Evolutionary conservation across 177 flowering plant genomes (phyloP), one percentile per base, ranked within the genome.

Genomic region (Tripterygium wilfordii): DNA sequence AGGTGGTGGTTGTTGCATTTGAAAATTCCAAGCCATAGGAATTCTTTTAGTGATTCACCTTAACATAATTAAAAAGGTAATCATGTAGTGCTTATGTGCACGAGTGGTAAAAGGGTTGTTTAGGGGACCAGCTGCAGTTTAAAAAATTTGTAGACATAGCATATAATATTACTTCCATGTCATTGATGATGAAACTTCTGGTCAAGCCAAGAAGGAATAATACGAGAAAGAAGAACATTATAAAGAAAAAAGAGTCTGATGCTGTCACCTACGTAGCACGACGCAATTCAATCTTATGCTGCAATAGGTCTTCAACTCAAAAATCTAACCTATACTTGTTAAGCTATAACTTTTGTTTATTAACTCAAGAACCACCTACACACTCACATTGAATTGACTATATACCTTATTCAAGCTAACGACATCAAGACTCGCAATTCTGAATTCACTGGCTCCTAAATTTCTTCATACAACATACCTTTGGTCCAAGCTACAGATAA

Each of bases 121-220:
- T 10, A 57, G 53, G 48, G 45, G 50, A 53, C 54, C 24, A 3
- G 18, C 39, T 57, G 28, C 29, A 7, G 3, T 27, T 45, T 43
- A 16, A 13, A 32, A 36, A 48, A 54, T 15, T n/a, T 17, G 42
- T 43, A 28, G 35, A 47, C 28, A 25, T 21, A 28, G 57, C 39
- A 36, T 49, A 63, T 58, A 47, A 35, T 42, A 32, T 38, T 45
- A 25, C 18, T 14, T 16, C 20, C n/a, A 28, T 50, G 32, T 41
- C 45, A 25, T 26, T 48, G 32, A 37, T 49, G 56, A 64, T 53
- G 35, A 17, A 58, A 31, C 67, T 63, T 57, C 57, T 41, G 48
- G 31, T 47, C 16, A 19, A 30, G 23, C 17, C 2, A 28, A 21
- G 5, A 47, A 31, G 33, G 18, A 18, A 22, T 42, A 21, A 3